Evolutionary conservation across 2,329 filamentous ascomycete genomes (phyloP).

Genomic region (Fusarium liriodendri): DNA sequence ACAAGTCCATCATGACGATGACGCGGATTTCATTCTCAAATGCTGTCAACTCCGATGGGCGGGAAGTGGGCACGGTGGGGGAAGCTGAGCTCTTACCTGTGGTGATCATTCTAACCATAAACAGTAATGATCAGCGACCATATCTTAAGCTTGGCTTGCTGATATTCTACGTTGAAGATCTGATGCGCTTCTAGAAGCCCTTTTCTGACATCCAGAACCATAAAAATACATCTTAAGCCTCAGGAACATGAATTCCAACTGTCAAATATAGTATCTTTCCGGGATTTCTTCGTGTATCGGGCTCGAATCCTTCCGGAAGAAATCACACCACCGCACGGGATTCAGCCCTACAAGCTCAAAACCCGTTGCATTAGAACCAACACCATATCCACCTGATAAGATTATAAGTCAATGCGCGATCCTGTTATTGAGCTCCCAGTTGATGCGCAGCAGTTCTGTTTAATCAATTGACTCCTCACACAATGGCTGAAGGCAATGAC

Average conservation of each 20-base stretch:
- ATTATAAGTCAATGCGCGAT: background rate
- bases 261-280: background rate
- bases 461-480: background rate
- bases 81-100: background rate
- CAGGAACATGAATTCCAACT: background rate
- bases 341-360: constrained; percentile 8
- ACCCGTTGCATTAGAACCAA: constrained; percentile 10
- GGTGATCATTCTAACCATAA: background rate
- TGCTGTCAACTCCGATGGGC: background rate
- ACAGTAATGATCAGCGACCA: background rate
- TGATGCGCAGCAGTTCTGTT: background rate
- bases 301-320: background rate
- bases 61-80: constrained; percentile 4
- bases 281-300: background rate
- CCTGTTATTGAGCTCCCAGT: background rate
- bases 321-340: background rate
- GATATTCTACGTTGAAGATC: background rate
- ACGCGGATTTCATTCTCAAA: background rate
- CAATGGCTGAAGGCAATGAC: constrained; percentile 26
- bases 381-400: background rate
- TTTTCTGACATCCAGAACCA: background rate
- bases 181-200: background rate
- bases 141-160: background rate
- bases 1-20: background rate
- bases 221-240: background rate